These are phyloP conservation scores for Venturia nashicola DNA, from an alignment of 2,329 filamentous ascomycete genomes.

Conservation along the genomic window DNA sequence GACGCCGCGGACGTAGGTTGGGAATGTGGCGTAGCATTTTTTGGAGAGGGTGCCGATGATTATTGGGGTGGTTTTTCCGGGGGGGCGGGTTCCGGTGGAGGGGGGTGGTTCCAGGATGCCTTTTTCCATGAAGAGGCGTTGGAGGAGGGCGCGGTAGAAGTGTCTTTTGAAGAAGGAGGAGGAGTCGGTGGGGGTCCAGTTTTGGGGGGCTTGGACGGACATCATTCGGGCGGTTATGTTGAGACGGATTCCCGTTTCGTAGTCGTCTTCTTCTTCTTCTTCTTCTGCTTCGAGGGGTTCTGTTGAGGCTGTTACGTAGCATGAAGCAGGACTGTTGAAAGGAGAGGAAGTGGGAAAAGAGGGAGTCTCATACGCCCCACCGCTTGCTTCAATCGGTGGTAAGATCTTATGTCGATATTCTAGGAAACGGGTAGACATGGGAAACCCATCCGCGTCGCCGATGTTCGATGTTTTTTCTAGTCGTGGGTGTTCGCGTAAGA, in stretches of 20 bases:
- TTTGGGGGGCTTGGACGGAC: slow-evolving; percentile 88
- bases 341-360: not conserved
- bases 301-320: too few species aligned
- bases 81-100: not conserved
- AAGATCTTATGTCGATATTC: slow-evolving; percentile 24
- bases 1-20: slow-evolving; percentile 68
- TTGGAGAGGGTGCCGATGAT: slow-evolving; percentile 81
- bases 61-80: slow-evolving; percentile 24
- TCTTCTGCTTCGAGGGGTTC: not conserved
- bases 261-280: not conserved
- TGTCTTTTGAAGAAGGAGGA: slow-evolving; percentile 84
- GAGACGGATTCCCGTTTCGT: slow-evolving; percentile 55
- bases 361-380: slow-evolving; percentile 15
- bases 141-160: slow-evolving; percentile 81
- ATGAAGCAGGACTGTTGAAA: too few species aligned
- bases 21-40: slow-evolving; percentile 62
- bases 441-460: slow-evolving; percentile 85
- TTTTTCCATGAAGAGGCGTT: slow-evolving; percentile 81
- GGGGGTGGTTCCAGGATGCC: slow-evolving; percentile 55
- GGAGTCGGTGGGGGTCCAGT: slow-evolving; percentile 76
- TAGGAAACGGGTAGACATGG: slow-evolving; percentile 66
- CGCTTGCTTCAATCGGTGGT: slow-evolving; percentile 28
- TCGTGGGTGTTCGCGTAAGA: slow-evolving; percentile 60
- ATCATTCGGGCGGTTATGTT: slow-evolving; percentile 98
- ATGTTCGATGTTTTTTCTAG: slow-evolving; percentile 55